A percentile compares a stretch with the other conserved stretches of the same genome.
Evolutionary conservation across 108 stramenopile genomes (phyloP).

Genomic region (Conticribra guillardii): DNA sequence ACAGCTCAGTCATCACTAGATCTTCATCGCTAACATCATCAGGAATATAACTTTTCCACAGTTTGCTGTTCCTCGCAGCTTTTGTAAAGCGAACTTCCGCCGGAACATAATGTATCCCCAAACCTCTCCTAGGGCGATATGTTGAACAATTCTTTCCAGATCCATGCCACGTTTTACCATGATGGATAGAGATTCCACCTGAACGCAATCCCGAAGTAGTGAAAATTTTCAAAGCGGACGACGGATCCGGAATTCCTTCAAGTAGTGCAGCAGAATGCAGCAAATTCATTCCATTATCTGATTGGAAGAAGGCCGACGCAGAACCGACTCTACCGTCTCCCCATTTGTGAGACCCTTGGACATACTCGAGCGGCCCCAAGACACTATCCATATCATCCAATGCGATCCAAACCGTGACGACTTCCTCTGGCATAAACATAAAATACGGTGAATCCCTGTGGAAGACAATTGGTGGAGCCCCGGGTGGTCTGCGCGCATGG

Average conservation of each 20-base stretch:
- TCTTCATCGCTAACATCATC: slow-evolving; percentile 18
- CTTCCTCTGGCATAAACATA: slow-evolving; percentile 75
- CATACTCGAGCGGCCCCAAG: slow-evolving; percentile 84
- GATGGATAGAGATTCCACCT: slow-evolving; percentile 75
- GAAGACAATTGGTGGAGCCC: slow-evolving; percentile 71
- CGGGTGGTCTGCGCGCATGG: slow-evolving; percentile 61
- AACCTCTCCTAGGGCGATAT: slow-evolving; percentile 61
- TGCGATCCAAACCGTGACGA: slow-evolving; percentile 86
- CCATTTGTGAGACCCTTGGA: slow-evolving; percentile 74
- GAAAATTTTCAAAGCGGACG: slow-evolving; percentile 47
- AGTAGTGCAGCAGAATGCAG: slow-evolving; percentile 59
- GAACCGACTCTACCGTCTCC: slow-evolving; percentile 66
- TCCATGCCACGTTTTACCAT: slow-evolving; percentile 87
- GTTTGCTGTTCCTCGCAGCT: slow-evolving; percentile 62
- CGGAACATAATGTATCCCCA: slow-evolving; percentile 84
- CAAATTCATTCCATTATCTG: slow-evolving; percentile 44
- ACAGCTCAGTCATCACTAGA: slow-evolving; percentile 36
- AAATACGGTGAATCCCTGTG: slow-evolving; percentile 89
- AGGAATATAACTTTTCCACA: slow-evolving; percentile 72
- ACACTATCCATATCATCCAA: slow-evolving; percentile 84
- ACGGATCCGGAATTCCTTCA: slow-evolving; percentile 49
- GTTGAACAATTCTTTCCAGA: slow-evolving; percentile 61
- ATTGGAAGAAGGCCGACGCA: slow-evolving; percentile 68
- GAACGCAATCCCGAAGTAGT: slow-evolving; percentile 67
- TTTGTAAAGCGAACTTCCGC: slow-evolving; percentile 69